These are phyloP conservation scores for Hyphochytrium catenoides DNA, from an alignment of 352 stramenopile species.

Conservation along the genomic window DNA sequence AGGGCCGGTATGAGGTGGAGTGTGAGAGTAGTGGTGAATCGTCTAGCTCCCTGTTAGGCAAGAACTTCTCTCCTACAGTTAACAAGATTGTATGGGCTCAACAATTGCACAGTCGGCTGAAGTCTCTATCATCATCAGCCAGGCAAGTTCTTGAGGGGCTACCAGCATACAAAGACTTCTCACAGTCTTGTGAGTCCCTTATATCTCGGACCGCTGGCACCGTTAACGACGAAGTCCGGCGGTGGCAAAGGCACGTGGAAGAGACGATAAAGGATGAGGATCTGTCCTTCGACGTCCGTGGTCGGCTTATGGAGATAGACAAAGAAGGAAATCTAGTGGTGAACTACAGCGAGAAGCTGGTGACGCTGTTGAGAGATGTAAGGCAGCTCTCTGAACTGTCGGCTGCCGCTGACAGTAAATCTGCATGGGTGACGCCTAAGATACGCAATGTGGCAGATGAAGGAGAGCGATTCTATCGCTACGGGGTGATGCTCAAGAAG, in stretches of 20 bases:
- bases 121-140: constrained; percentile 20
- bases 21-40: constrained; percentile 8
- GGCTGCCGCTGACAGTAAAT: constrained; percentile 1
- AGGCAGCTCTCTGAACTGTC: constrained; percentile 67
- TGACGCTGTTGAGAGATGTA: constrained; percentile 70
- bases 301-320: constrained; percentile 74
- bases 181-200: constrained; percentile 20
- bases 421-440: constrained; percentile 32
- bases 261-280: constrained; percentile 18
- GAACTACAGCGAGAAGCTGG: constrained; percentile 78
- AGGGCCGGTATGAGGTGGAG: constrained; percentile 51
- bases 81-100: constrained; percentile 59
- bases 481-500: constrained; percentile 82
- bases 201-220: constrained; percentile 35
- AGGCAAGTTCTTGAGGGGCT: constrained; percentile 33
- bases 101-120: constrained; percentile 30
- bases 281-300: constrained; percentile 38
- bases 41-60: constrained; percentile 24
- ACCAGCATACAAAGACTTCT: constrained; percentile 16
- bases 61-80: constrained; percentile 52
- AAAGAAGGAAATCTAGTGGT: constrained; percentile 58
- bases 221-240: constrained; percentile 42
- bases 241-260: constrained; percentile 59
- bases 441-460: constrained; percentile 47
- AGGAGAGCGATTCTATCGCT: constrained; percentile 77